Conservation (phyloP, 441 rosid genomes). For the Rhodomyrtus psidioides region DNA sequence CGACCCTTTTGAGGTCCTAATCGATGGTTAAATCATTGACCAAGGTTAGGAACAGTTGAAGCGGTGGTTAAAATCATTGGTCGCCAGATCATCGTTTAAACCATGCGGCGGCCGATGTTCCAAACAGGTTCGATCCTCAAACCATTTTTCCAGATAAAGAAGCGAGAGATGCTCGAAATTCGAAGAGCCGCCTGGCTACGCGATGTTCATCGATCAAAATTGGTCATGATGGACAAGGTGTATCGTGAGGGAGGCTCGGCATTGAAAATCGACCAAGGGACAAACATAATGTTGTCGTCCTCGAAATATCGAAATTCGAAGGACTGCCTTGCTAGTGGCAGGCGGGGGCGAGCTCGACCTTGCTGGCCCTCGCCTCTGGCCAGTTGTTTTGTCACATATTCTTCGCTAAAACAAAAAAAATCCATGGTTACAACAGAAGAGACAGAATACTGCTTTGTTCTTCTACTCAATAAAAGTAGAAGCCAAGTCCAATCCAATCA, state of each 20-base stretch:
- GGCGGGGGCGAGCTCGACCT: too few species aligned
- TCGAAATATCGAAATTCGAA: too few species aligned
- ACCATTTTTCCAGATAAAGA: background rate
- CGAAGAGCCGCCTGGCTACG: too few species aligned
- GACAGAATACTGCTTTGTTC: background rate
- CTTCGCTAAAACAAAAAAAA: background rate
- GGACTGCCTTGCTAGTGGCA: too few species aligned
- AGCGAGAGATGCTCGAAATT: background rate
- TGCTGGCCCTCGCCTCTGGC: too few species aligned
- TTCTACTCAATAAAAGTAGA: background rate
- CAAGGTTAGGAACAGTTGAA: background rate
- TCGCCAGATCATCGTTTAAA: background rate
- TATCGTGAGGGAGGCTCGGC: too few species aligned
- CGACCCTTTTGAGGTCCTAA: background rate
- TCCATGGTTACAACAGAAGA: background rate
- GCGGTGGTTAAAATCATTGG: background rate
- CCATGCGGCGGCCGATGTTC: background rate
- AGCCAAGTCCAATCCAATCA: background rate
- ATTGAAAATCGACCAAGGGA: too few species aligned
- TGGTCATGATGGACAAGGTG: too few species aligned
- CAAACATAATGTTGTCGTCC: too few species aligned
- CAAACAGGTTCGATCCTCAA: background rate
- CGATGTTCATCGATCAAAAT: too few species aligned
- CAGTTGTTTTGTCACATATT: background rate
- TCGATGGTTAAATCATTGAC: background rate